phyloP scores from a whole-genome alignment of 129 eudicot genomes.

The Lactuca saligna region DNA sequence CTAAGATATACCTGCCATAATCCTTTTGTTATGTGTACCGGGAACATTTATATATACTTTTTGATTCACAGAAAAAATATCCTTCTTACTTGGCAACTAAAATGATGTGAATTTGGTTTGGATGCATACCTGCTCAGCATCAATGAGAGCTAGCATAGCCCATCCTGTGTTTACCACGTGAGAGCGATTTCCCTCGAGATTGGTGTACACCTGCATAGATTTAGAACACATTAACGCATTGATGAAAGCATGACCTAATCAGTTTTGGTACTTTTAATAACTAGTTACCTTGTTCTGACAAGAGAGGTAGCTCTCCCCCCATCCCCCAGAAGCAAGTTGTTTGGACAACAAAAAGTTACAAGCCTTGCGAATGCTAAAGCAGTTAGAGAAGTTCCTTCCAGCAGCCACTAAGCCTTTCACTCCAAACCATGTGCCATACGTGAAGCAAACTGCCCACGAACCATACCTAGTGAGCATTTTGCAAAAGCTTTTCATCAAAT shows the following conservation, averaged over 20 bases:
- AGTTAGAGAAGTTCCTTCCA: conserved; percentile 65
- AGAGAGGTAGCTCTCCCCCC: conserved; percentile 99
- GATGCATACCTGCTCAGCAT: conserved; percentile 70
- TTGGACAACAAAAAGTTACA: conserved; percentile 91
- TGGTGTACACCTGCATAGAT: conserved; percentile 65
- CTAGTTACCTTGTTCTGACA: conserved; percentile 78
- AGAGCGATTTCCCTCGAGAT: conserved; percentile 69
- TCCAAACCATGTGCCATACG: conserved; percentile 97
- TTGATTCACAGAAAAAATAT: no score
- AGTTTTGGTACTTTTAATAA: conserved; percentile 11
- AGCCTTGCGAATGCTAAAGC: conserved; percentile 75
- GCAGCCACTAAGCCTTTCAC: conserved; percentile 81
- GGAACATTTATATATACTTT: no score
- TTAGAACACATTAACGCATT: conserved; percentile 5
- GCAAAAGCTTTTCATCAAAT: conserved; percentile 15
- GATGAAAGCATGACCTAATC: not conserved
- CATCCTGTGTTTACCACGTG: conserved; percentile 89
- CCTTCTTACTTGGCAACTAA: not conserved
- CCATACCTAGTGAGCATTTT: conserved; percentile 68
- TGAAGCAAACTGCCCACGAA: conserved; percentile 99
- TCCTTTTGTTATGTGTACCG: no score
- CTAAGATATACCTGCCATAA: no score
- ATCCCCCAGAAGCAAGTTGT: conserved; percentile 90
- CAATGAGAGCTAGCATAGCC: conserved; percentile 94
- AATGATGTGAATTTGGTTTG: not conserved